Evolutionary conservation across 2,329 filamentous ascomycete genomes (phyloP).

Genomic region (Paramyrothecium sp.): DNA sequence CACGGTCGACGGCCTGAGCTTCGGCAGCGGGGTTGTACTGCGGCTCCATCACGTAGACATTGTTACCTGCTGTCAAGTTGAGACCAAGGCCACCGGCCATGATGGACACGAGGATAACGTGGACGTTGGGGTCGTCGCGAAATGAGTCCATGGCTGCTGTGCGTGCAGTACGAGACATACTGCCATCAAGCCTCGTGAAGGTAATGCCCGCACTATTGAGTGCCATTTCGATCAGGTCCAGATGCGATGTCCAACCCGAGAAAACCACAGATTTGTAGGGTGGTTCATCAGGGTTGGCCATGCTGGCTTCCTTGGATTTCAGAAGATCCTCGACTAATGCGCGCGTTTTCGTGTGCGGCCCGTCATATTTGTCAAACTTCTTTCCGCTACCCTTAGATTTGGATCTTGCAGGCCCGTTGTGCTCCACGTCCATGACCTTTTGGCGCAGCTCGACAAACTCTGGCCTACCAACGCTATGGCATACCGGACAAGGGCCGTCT

Average conservation of each 20-base stretch:
- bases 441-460: slow-evolving; percentile 68
- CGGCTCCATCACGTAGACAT: slow-evolving; percentile 96
- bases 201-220: slow-evolving; percentile 65
- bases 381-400: slow-evolving; percentile 37
- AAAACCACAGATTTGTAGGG: slow-evolving; percentile 94
- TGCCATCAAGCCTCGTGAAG: slow-evolving; percentile 84
- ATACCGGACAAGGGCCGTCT: slow-evolving; percentile 64
- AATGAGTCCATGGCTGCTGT: slow-evolving; percentile 75
- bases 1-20: slow-evolving; percentile 89
- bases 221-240: slow-evolving; percentile 87
- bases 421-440: slow-evolving; percentile 55
- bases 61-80: slow-evolving; percentile 82
- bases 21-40: slow-evolving; percentile 96
- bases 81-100: slow-evolving; percentile 88
- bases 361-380: slow-evolving; percentile 70
- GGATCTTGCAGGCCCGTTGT: slow-evolving; percentile 47
- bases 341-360: slow-evolving; percentile 89
- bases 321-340: slow-evolving; percentile 76
- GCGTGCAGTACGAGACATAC: slow-evolving; percentile 75
- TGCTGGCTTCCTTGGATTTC: slow-evolving; percentile 61
- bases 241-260: slow-evolving; percentile 91
- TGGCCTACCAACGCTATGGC: slow-evolving; percentile 61
- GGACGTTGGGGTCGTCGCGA: slow-evolving; percentile 66
- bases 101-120: slow-evolving; percentile 87
- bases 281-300: slow-evolving; percentile 58